These are phyloP conservation scores for Dioscorea dumetorum DNA, from an alignment of 106 monocot species.

Conservation along the genomic window DNA sequence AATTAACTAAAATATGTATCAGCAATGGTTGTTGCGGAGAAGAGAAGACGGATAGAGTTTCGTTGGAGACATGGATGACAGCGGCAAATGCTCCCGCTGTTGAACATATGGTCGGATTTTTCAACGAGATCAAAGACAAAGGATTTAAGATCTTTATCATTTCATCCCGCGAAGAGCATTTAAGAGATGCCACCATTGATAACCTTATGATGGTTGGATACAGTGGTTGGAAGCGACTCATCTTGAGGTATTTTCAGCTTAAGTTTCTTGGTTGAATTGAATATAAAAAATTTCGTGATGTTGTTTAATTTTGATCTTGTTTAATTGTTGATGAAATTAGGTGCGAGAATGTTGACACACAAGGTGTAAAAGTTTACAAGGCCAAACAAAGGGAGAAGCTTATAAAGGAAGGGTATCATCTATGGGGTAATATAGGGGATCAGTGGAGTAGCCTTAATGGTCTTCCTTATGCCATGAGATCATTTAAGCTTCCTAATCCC, in stretches of 20 bases:
- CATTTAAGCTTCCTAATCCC: constrained; percentile 40
- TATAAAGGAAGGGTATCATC: constrained; percentile 16
- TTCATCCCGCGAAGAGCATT: constrained; percentile 32
- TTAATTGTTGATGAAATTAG: not conserved
- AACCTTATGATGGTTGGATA: constrained; percentile 49
- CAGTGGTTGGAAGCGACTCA: constrained; percentile 43
- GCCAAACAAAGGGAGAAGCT: constrained; percentile 25
- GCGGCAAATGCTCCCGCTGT: constrained; percentile 22
- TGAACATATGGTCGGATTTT: constrained; percentile 15
- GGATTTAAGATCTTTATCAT: constrained; percentile 44
- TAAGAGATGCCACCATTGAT: constrained; percentile 31
- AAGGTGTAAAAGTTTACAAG: constrained; percentile 13
- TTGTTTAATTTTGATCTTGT: not conserved
- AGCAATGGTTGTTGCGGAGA: constrained; percentile 16
- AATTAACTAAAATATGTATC: not conserved
- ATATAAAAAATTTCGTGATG: too few species aligned
- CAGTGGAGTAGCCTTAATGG: constrained; percentile 35
- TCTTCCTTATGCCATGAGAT: constrained; percentile 8
- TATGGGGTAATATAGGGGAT: constrained; percentile 30
- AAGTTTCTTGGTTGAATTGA: not conserved
- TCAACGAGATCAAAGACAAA: constrained; percentile 14
- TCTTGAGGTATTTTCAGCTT: constrained; percentile 26
- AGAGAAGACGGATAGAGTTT: not conserved
- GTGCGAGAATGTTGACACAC: constrained; percentile 10
- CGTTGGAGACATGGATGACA: constrained; percentile 35